Percentiles rank a stretch among this genome's conserved stretches.
Evolutionary conservation across 2,329 filamentous ascomycete genomes (phyloP).

Genomic region (Cladosporium sp.): DNA sequence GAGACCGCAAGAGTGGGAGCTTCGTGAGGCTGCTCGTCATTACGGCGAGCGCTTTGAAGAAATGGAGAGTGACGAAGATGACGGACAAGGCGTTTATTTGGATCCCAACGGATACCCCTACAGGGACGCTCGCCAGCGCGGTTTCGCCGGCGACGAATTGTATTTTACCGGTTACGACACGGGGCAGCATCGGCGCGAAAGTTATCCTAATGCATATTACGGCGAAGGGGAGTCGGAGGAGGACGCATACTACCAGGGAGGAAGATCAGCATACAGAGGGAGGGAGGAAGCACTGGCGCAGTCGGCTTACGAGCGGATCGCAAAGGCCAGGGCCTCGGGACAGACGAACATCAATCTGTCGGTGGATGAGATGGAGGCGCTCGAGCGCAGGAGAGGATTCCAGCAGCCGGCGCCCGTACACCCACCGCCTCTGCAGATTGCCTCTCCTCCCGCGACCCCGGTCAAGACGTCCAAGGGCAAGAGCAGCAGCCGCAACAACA

Average conservation of each 20-base stretch:
- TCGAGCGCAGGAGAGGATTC: conserved; percentile 55
- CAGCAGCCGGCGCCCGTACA: conserved; percentile 25
- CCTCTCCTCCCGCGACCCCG: conserved; percentile 13
- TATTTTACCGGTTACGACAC: conserved; percentile 45
- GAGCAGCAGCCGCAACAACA: conserved; percentile 26
- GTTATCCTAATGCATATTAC: conserved; percentile 36
- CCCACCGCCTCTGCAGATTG: conserved; percentile 12
- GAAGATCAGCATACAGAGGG: conserved; percentile 45
- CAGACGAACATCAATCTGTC: conserved; percentile 74
- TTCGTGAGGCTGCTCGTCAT: conserved; percentile 31
- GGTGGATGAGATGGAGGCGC: conserved; percentile 70
- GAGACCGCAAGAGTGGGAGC: conserved; percentile 37
- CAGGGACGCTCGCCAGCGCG: conserved; percentile 19
- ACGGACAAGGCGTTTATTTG: conserved; percentile 37
- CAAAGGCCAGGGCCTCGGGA: conserved; percentile 68
- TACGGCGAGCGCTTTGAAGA: conserved; percentile 55
- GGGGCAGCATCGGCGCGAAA: conserved; percentile 39
- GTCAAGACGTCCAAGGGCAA: conserved; percentile 23
- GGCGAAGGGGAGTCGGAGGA: conserved; percentile 39
- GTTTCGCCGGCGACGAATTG: conserved; percentile 40
- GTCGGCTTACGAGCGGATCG: conserved; percentile 72
- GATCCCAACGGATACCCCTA: conserved; percentile 33
- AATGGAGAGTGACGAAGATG: conserved; percentile 51
- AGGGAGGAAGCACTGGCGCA: conserved; percentile 72
- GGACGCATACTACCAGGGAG: conserved; percentile 40